Evolutionary conservation across 23 red algal genomes (phyloP), one percentile per base, ranked within the genome.

Genomic region (Gracilaria domingensis): DNA sequence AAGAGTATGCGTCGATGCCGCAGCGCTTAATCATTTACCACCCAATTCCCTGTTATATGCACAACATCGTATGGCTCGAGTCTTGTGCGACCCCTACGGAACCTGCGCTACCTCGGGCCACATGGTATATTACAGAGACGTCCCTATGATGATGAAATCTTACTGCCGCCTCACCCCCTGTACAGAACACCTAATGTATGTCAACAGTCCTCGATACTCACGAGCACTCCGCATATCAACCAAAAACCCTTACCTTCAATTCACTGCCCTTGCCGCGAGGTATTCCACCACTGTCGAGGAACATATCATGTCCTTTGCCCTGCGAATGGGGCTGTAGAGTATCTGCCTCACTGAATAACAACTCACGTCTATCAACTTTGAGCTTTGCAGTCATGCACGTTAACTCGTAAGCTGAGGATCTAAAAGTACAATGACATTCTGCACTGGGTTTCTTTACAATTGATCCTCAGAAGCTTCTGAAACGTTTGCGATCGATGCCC

Each of bases 71-170:
- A 8, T 89, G 67, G 66, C 85, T 62, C 55, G 51, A 1, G 85
- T 89, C 47, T 50, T 89, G 30, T 89, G 85, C 59, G 85, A 89
- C 34, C 12, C 66, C 9, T 77, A 62, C 34, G 85, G 37, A 35
- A 89, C 71, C 72, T 89, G 85, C 40, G 85, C 85, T 6, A 89
- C 85, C 11, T 13, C 36, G 11, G 72, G 70, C 25, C 85, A 89
- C 49, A 89, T 89, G 59, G 85, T 89, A 5, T 49, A 25, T 21
- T 79, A 33, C 35, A 69, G 32, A 26, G 30, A 49, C 49, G 54
- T 59, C 17, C 69, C 85, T 42, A 89, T 89, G 85, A 89, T 79
- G 69, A 89, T 89, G 85, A 49, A 23, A 20, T 64, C 85, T 8
- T 89, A 89, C 39, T 89, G 85, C 66, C 66, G 34, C 14, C 25